Base-by-base conservation (phyloP, 2,329 filamentous ascomycete genomes). In the Aspergillus bombycis region DNA sequence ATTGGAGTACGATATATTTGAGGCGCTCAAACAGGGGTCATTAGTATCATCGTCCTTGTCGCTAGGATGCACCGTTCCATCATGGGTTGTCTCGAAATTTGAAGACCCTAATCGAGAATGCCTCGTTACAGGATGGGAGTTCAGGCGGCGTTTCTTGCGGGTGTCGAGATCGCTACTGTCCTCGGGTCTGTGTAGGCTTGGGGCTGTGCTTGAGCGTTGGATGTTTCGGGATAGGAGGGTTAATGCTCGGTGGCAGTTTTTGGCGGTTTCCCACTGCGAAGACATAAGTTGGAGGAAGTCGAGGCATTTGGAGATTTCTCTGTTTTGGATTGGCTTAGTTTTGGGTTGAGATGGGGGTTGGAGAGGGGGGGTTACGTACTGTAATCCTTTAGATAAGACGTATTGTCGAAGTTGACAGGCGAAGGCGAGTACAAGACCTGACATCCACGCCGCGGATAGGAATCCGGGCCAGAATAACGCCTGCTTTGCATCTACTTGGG, bases 371-470 rank as follows among this genome's bases (percentile, higher is more conserved):
- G 12, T 3, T n/a, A 72, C 74, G 58, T 70, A 78, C 75, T 70
- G 68, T 32, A 71, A 68, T 1, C 75, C 78, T 46, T 77, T 76
- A 0, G 63, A 60, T 46, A 78, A 66, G 9, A 75, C 72, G 60
- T 79, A 79, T 63, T 79, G 78, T 14, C 74, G 74, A 8, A 80
- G 61, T 54, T 80, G 78, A 45, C 78, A 80, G 19, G 78, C 78
- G 61, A 79, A 79, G 14, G 77, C 78, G 58, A 79, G 72, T 5
- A 80, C 76, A 7, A 80, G 69, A 12, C 78, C 78, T 0, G 76
- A 74, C 78, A 80, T 80, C 75, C 77, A 80, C 1, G 75, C 75
- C 0, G 78, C 78, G 1, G 76, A 79, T 6, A 80, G 62, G 21
- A 79, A 74, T 0, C 77, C 77, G 0, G 78, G 78, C 68, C 78